Percentiles rank a stretch among this genome's conserved stretches.
Conservation (phyloP, 2,329 filamentous ascomycete species). For the Fusarium napiforme region DNA sequence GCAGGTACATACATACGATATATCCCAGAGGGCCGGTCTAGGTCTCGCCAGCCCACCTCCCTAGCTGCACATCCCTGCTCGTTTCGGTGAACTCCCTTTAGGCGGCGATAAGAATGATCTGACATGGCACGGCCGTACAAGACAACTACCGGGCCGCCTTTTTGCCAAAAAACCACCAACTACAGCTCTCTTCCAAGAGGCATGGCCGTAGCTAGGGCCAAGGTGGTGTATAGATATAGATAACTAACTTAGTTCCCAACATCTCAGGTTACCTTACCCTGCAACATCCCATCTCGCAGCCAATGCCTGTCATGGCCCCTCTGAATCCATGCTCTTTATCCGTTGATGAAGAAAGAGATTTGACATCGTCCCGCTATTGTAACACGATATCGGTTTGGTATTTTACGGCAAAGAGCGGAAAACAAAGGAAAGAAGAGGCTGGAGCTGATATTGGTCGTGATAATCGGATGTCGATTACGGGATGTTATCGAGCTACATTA, state of each 20-base stretch:
- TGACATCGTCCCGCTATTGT: conserved; percentile 26
- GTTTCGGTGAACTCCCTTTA: conserved; percentile 34
- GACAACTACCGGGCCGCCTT: conserved; percentile 40
- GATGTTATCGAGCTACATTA: neutral
- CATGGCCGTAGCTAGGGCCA: conserved; percentile 10
- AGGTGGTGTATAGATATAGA: conserved; percentile 14
- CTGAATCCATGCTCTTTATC: conserved; percentile 6
- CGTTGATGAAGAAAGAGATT: neutral
- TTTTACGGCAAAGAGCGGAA: conserved; percentile 39
- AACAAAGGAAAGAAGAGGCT: conserved; percentile 36
- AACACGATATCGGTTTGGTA: conserved; percentile 8
- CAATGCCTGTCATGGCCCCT: conserved; percentile 7
- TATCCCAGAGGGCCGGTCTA: conserved; percentile 11
- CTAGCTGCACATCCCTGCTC: conserved; percentile 22
- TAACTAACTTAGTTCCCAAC: conserved; percentile 7
- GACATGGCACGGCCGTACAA: conserved; percentile 30
- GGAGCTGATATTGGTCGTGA: neutral
- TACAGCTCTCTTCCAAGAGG: neutral
- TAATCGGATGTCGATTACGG: conserved; percentile 3
- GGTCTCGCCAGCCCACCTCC: conserved; percentile 4
- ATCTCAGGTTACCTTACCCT: conserved; percentile 44
- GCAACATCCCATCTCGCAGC: conserved; percentile 26
- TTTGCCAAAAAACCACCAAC: conserved; percentile 12
- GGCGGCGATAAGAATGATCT: conserved; percentile 46
- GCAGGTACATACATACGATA: neutral